Percentiles rank a stretch among this genome's conserved stretches.
These are phyloP conservation scores for Xylaria curta DNA, from an alignment of 495 filamentous ascomycete species.

Conservation along the genomic window DNA sequence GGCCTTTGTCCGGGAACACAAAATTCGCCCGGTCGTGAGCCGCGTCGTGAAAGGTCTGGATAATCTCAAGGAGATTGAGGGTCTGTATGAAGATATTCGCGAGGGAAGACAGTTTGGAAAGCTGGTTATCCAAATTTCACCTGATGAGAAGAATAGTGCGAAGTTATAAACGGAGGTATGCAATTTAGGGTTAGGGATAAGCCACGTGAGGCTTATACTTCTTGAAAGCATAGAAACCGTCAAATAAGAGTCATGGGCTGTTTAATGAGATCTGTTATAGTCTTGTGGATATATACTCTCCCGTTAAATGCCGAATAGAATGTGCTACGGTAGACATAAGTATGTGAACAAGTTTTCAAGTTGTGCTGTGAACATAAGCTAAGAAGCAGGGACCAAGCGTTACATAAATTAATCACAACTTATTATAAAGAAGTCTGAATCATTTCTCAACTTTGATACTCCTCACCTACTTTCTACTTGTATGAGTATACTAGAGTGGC, in stretches of 20 bases:
- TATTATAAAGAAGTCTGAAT: not conserved
- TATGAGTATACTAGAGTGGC: not conserved
- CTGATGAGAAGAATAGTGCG: conserved; percentile 27
- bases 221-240: not conserved
- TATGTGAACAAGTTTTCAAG: not conserved
- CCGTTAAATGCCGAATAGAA: not conserved
- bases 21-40: conserved; percentile 69
- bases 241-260: not conserved
- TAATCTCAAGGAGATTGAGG: conserved; percentile 69
- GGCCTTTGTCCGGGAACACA: conserved; percentile 67
- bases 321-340: not conserved
- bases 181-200: too few relatives aligned
- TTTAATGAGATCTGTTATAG: not conserved
- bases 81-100: conserved; percentile 77
- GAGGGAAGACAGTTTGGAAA: conserved; percentile 80
- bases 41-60: conserved; percentile 67
- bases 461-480: not conserved
- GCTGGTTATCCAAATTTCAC: conserved; percentile 62
- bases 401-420: not conserved
- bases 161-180: conserved; percentile 6
- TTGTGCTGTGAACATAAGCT: not conserved
- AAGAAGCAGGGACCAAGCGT: not conserved
- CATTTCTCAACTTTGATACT: not conserved
- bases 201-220: not conserved
- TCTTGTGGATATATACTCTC: not conserved